Percentiles rank a stretch among this genome's conserved stretches.
Conservation (phyloP, 2,329 filamentous ascomycete species). For the Diatrype stigma region DNA sequence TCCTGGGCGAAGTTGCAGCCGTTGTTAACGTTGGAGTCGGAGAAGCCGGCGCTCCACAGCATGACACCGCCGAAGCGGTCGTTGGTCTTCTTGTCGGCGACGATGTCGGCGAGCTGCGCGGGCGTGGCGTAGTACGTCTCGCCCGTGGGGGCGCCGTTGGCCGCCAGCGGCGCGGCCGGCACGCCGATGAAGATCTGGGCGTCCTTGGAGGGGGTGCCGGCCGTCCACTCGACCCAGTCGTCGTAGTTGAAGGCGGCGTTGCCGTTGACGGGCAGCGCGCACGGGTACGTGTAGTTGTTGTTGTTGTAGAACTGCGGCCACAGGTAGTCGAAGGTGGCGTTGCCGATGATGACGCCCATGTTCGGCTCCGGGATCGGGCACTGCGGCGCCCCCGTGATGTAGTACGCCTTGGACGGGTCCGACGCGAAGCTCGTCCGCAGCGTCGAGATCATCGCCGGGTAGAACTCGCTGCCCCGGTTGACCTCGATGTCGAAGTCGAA, state of each 20-base stretch:
- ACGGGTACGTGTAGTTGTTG: conserved; percentile 23
- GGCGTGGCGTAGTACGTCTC: conserved; percentile 32
- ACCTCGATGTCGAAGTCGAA: conserved; percentile 34
- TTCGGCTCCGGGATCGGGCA: conserved; percentile 42
- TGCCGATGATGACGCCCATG: conserved; percentile 33
- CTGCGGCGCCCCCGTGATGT: conserved; percentile 45
- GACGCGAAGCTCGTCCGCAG: conserved; percentile 30
- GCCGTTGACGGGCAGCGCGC: conserved; percentile 30
- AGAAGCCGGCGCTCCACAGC: conserved; percentile 40
- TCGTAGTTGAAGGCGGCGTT: conserved; percentile 34
- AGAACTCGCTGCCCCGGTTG: conserved; percentile 30
- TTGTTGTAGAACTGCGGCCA: conserved; percentile 49
- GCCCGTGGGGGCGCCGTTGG: conserved; percentile 29
- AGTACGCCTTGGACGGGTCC: conserved; percentile 32
- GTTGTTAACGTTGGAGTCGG: conserved; percentile 29
- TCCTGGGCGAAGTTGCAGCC: conserved; percentile 39
- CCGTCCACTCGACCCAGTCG: conserved; percentile 29
- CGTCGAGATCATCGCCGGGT: conserved; percentile 26
- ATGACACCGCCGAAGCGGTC: conserved; percentile 33
- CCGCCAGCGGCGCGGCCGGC: conserved; percentile 31
- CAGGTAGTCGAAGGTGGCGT: conserved; percentile 37
- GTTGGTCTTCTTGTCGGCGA: conserved; percentile 24
- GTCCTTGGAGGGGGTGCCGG: conserved; percentile 25
- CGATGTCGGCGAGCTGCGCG: conserved; percentile 24
- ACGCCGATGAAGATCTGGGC: conserved; percentile 37